Evolutionary conservation across 129 eudicot genomes (phyloP).

Genomic region (Centaurea solstitialis): DNA sequence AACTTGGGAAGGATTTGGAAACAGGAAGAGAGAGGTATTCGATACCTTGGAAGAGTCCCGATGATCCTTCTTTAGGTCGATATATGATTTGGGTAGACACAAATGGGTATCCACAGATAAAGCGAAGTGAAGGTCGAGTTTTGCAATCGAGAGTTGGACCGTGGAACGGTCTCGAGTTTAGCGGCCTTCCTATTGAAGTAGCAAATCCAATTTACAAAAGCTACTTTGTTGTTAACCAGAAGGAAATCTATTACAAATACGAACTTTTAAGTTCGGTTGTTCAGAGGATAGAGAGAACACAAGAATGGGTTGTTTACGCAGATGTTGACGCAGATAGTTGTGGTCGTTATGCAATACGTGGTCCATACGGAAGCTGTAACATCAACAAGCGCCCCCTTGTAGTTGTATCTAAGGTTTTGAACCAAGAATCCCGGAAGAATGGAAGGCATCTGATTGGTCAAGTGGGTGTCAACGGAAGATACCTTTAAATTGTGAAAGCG

Average conservation of each 20-base stretch:
- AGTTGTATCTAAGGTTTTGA: slow-evolving; percentile 22
- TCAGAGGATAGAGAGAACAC: not conserved
- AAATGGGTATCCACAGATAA: not conserved
- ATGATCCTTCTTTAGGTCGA: not conserved
- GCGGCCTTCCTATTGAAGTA: not conserved
- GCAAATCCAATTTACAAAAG: not conserved
- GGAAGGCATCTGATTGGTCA: slow-evolving; percentile 21
- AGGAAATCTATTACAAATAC: not conserved
- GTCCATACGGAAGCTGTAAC: slow-evolving; percentile 21
- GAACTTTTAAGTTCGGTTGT: not conserved
- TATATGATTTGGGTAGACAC: not conserved
- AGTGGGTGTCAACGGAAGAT: slow-evolving; percentile 16
- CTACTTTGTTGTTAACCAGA: not conserved
- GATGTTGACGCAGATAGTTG: not conserved
- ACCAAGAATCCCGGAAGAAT: not conserved
- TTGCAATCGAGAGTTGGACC: not conserved
- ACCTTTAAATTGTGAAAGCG: not conserved
- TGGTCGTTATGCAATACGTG: not conserved
- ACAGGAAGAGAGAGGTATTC: not conserved
- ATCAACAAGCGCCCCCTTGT: slow-evolving; percentile 9
- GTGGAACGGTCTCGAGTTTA: not conserved
- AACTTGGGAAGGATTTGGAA: not conserved
- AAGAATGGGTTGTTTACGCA: not conserved
- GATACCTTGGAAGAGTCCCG: not conserved
- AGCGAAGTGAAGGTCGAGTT: not conserved